phyloP scores from a whole-genome alignment of 2,329 filamentous ascomycete species.

The Pyricularia sp. region DNA sequence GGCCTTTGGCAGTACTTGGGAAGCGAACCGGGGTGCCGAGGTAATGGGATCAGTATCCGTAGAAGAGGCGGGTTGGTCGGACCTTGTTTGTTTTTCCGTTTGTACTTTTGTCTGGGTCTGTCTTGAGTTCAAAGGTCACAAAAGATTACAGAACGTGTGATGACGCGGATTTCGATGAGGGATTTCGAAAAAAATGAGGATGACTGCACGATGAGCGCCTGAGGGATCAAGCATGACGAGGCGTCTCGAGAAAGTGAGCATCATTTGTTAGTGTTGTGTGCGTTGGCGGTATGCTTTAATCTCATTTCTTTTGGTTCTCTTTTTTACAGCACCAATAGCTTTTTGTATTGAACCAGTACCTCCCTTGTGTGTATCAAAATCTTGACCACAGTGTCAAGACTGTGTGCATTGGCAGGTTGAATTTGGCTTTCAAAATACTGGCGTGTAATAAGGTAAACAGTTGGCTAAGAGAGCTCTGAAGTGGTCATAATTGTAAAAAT shows the following conservation, averaged over 20 bases:
- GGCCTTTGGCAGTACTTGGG: not conserved
- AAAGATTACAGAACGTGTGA: not conserved
- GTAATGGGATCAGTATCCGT: not conserved
- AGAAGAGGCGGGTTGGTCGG: not conserved
- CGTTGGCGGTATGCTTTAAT: not conserved
- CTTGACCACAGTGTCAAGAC: not conserved
- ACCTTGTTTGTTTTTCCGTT: not conserved
- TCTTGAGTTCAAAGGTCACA: not conserved
- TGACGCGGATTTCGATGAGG: not conserved
- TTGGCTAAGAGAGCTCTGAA: not conserved
- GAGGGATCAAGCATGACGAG: not conserved
- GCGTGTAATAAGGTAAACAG: not conserved
- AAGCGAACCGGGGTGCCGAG: not conserved
- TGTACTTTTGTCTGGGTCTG: not conserved
- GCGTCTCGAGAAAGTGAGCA: not conserved
- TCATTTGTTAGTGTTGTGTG: not conserved
- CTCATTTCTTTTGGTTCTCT: not conserved
- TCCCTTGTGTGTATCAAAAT: not conserved
- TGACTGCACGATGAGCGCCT: not conserved
- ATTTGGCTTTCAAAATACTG: not conserved
- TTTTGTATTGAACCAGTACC: not conserved
- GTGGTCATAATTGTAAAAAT: not conserved
- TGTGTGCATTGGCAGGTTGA: not conserved
- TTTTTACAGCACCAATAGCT: not conserved
- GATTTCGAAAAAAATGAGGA: not conserved